These are phyloP conservation scores for Bisporella sp. DNA, from an alignment of 2,329 filamentous ascomycete genomes.

Conservation along the genomic window DNA sequence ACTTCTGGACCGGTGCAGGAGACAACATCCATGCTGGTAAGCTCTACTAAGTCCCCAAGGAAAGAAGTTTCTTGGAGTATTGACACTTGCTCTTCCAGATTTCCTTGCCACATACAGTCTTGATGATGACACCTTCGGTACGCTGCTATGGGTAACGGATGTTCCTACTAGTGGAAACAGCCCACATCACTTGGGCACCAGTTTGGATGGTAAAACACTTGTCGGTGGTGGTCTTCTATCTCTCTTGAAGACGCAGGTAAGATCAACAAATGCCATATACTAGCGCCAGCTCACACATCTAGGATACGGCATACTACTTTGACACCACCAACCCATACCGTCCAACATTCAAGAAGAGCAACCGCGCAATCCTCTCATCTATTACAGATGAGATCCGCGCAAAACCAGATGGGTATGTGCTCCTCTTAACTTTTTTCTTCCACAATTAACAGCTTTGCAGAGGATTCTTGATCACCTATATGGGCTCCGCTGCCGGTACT, in stretches of 20 bases:
- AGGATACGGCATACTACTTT: slow-evolving; percentile 55
- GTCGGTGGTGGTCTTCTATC: slow-evolving; percentile 52
- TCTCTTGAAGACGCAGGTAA: slow-evolving; percentile 45
- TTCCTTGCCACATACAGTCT: slow-evolving; percentile 52
- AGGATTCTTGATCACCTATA: slow-evolving; percentile 22
- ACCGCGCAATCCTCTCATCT: slow-evolving; percentile 50
- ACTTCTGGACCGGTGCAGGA: slow-evolving; percentile 56
- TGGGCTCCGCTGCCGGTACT: slow-evolving; percentile 43
- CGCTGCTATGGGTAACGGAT: slow-evolving; percentile 49
- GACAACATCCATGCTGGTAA: slow-evolving; percentile 46
- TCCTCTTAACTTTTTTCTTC: too few species aligned
- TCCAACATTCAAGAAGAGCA: slow-evolving; percentile 52
- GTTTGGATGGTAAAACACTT: slow-evolving; percentile 49
- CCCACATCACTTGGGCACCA: slow-evolving; percentile 50
- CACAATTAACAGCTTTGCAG: too few species aligned
- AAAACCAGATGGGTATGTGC: slow-evolving; percentile 45
- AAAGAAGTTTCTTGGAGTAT: too few species aligned
- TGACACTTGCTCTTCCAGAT: slow-evolving; percentile 24
- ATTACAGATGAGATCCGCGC: slow-evolving; percentile 57
- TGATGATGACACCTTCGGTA: slow-evolving; percentile 57
- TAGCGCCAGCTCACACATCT: too few species aligned
- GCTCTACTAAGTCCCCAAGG: too few species aligned
- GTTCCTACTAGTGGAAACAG: slow-evolving; percentile 52
- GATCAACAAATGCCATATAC: too few species aligned
- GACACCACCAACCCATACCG: slow-evolving; percentile 51